Percentiles rank a stretch among this genome's conserved stretches.
phyloP scores from a whole-genome alignment of 345 rosid genomes.

The Pistacia atlantica region DNA sequence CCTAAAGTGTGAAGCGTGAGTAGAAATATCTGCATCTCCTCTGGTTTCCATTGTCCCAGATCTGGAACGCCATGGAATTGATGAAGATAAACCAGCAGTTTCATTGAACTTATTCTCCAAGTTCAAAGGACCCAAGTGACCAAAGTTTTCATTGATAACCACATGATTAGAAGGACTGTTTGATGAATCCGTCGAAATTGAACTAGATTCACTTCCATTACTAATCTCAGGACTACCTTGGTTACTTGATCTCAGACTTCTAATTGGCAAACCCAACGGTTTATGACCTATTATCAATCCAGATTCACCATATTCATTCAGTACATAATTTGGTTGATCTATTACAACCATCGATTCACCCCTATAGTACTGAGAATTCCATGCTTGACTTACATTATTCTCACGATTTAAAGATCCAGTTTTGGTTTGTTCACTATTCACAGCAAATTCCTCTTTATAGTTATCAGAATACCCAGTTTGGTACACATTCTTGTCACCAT shows the following conservation, averaged over 20 bases:
- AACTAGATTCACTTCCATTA: slow-evolving; percentile 40
- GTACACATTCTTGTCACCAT: slow-evolving; percentile 34
- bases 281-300: slow-evolving; percentile 26
- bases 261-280: slow-evolving; percentile 78
- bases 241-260: slow-evolving; percentile 58
- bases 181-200: slow-evolving; percentile 23
- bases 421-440: too few relatives aligned
- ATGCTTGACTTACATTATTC: slow-evolving; percentile 45
- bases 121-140: slow-evolving; percentile 29
- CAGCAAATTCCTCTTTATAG: background rate
- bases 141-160: slow-evolving; percentile 30
- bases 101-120: slow-evolving; percentile 42
- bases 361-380: slow-evolving; percentile 63
- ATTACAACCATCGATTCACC: slow-evolving; percentile 57
- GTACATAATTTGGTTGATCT: slow-evolving; percentile 49
- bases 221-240: slow-evolving; percentile 23
- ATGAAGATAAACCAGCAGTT: slow-evolving; percentile 35
- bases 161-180: slow-evolving; percentile 27
- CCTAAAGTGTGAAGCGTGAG: slow-evolving; percentile 45
- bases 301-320: slow-evolving; percentile 34
- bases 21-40: slow-evolving; percentile 21
- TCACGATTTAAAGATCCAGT: slow-evolving; percentile 7
- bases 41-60: slow-evolving; percentile 46
- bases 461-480: slow-evolving; percentile 18
- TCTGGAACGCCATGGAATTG: slow-evolving; percentile 44